Percentiles rank a stretch among this genome's conserved stretches.
Evolutionary conservation across 2,329 filamentous ascomycete species (phyloP).

Genomic region (Endoconidiophora laricicola): DNA sequence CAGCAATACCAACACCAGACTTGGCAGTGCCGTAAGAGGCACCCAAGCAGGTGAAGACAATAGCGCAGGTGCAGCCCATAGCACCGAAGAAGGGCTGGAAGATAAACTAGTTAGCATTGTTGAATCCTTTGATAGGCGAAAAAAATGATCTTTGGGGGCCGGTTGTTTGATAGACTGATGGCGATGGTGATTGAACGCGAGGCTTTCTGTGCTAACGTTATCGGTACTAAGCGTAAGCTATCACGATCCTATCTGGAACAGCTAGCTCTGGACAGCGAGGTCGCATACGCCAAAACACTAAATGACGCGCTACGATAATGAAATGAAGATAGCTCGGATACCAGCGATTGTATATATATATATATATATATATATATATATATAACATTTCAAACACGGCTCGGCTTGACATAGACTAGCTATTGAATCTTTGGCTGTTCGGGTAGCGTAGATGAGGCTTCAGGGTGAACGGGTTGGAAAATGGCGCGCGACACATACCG

Average conservation of each 20-base stretch:
- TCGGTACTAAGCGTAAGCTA: too few species aligned
- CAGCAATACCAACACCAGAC: conserved; percentile 94
- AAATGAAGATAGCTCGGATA: too few species aligned
- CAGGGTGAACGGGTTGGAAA: conserved; percentile 5
- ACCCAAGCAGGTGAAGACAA: conserved; percentile 91
- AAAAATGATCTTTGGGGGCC: neutral
- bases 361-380: too few species aligned
- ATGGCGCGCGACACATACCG: conserved; percentile 54
- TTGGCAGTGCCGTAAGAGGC: conserved; percentile 98
- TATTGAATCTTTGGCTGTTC: neutral
- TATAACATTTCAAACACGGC: neutral
- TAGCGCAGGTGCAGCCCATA: conserved; percentile 93
- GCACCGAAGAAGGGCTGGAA: conserved; percentile 76
- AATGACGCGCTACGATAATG: too few species aligned
- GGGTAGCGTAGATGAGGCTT: neutral
- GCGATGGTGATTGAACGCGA: too few species aligned
- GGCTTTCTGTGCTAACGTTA: too few species aligned
- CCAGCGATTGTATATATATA: too few species aligned
- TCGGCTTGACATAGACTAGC: neutral
- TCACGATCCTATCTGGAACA: too few species aligned
- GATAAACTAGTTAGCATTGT: conserved; percentile 19
- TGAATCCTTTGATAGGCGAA: neutral
- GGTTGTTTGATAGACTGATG: neutral
- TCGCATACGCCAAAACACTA: too few species aligned
- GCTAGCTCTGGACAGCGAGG: too few species aligned